Conservation (phyloP, 345 rosid species). For the Eucalyptus brandiana region DNA sequence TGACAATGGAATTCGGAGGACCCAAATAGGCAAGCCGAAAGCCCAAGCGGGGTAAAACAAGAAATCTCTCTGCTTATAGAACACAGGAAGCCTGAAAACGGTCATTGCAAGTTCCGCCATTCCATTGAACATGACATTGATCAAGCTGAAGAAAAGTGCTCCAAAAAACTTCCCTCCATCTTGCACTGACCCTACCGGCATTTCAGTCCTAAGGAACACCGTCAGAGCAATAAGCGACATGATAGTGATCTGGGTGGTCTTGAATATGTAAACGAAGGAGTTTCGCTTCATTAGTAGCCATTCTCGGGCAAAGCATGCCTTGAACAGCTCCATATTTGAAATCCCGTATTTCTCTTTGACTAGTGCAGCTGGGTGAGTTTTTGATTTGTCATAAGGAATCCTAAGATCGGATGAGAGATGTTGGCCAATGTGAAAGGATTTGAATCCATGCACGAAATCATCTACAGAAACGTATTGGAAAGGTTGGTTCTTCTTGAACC, state of each 20-base stretch:
- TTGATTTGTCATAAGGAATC: conserved; percentile 41
- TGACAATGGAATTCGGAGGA: conserved; percentile 59
- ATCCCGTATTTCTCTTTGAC: conserved; percentile 61
- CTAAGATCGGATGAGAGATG: conserved; percentile 27
- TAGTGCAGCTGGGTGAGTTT: conserved; percentile 53
- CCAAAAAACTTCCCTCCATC: conserved; percentile 43
- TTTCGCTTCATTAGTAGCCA: conserved; percentile 66
- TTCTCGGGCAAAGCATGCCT: conserved; percentile 60
- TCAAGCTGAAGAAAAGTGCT: conserved; percentile 43
- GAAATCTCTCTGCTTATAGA: conserved; percentile 63
- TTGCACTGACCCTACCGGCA: conserved; percentile 22
- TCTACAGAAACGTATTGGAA: conserved; percentile 32
- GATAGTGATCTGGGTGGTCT: conserved; percentile 34
- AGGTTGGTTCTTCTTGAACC: conserved; percentile 40
- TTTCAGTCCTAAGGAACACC: conserved; percentile 46
- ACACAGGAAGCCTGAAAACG: conserved; percentile 49
- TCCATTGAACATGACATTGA: conserved; percentile 60
- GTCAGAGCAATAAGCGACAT: conserved; percentile 40
- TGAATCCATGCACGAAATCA: conserved; percentile 34
- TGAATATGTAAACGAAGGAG: conserved; percentile 43
- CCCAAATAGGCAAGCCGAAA: conserved; percentile 45
- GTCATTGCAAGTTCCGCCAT: conserved; percentile 57
- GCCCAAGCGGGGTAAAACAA: conserved; percentile 71
- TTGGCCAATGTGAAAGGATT: conserved; percentile 41
- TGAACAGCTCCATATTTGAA: conserved; percentile 54